Evolutionary conservation across 768 basidiomycete genomes (phyloP), one percentile per base, ranked within the genome.

Genomic region (Leccinum broughii): DNA sequence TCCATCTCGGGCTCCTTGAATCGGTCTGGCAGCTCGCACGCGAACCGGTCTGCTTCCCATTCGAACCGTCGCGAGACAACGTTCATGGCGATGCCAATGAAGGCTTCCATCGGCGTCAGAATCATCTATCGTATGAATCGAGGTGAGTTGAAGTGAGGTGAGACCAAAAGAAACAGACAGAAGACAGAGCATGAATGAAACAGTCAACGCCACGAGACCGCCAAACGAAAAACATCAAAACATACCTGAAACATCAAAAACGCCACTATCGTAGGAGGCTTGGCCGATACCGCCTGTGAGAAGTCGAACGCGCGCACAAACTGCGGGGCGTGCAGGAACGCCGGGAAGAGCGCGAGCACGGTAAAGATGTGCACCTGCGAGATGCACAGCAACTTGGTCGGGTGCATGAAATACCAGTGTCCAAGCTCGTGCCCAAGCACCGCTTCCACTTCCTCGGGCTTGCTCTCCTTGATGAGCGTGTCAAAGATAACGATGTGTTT

Each of bases 401-500:
- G 92, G 79, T 98, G 96, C 66, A 87, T 81, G 77, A 86, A 86
- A 70, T 89, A 92, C 95, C 96, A 98, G 77, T 98, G 96, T 0
- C 96, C 96, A 37, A 98, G 89, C 68, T 98, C 95, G 74, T 98
- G 95, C 0, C 94, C 94, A 48, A 98, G 84, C n/a, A 99, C 94
- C 34, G 97, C 96, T 67, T 98, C 96, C 30, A 99, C 93, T 73
- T 98, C 93, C 26, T 93, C 91, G 0, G 95, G 84, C 67, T 88
- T 85, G 73, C 86, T 90, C 68, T 98, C 86, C 70, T 95, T 88
- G 75, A 98, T 94, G 64, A 99, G 83, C 0, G 96, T 98, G 67
- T 99, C 97, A 68, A 94, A 99, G 70, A 99, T 90, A 73, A 98
- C 94, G 64, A 96, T 93, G 75, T 95, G 93, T 66, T 95, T 95